These are phyloP conservation scores for Phytophthora macrochlamydospora DNA, from an alignment of 352 stramenopile genomes.

Conservation along the genomic window DNA sequence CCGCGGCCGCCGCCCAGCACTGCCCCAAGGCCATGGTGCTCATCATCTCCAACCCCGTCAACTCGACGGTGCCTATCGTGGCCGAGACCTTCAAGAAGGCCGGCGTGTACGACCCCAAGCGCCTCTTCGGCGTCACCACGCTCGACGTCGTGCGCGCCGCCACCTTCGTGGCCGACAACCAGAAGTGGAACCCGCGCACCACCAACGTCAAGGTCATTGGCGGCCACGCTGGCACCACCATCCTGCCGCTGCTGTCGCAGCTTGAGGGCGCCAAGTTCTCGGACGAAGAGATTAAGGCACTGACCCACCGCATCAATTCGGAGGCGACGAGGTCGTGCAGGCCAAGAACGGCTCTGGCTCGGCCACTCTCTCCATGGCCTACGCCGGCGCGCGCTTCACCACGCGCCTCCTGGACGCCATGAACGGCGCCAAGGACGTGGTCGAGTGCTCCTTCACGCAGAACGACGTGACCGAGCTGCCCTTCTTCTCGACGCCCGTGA, in stretches of 20 bases:
- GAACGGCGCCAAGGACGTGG: conserved; percentile 93
- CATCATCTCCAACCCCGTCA: conserved; percentile 99
- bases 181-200: conserved; percentile 76
- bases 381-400: conserved; percentile 96
- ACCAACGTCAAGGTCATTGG: conserved; percentile 97
- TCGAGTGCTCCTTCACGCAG: conserved; percentile 98
- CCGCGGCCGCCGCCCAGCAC: conserved; percentile 92
- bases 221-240: conserved; percentile 99
- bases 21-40: conserved; percentile 96
- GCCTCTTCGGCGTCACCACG: conserved; percentile 98
- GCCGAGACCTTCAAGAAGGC: conserved; percentile 98
- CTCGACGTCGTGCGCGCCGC: conserved; percentile 98
- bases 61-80: conserved; percentile 99
- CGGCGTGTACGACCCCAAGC: conserved; percentile 96
- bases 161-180: conserved; percentile 91
- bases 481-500: conserved; percentile 96
- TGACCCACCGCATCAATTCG: conserved; percentile 98
- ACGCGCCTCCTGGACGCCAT: conserved; percentile 94
- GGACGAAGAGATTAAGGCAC: conserved; percentile 92
- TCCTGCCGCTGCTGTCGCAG: conserved; percentile 98
- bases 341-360: conserved; percentile 97
- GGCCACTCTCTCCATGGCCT: conserved; percentile 99
- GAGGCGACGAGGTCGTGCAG: conserved; percentile 96
- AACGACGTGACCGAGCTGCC: conserved; percentile 94
- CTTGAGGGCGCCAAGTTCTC: conserved; percentile 92